A percentile compares a stretch with the other conserved stretches of the same genome.
Conservation (phyloP, 2,329 filamentous ascomycete genomes). For the Neopestalotiopsis sp. region DNA sequence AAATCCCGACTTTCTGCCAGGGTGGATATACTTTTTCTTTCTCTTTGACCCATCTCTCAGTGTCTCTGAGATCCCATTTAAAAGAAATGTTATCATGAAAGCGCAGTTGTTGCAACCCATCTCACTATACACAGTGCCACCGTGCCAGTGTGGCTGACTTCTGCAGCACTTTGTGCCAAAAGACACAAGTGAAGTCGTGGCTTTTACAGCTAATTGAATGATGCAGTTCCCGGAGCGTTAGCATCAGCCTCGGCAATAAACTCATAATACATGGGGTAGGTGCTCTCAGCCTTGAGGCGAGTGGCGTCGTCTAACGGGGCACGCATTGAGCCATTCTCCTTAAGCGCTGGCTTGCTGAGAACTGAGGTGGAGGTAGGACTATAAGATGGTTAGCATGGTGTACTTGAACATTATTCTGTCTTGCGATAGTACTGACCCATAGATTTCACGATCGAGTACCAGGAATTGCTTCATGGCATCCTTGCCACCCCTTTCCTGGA, state of each 20-base stretch:
- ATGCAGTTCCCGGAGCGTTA: conserved; percentile 54
- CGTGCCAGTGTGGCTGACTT: background rate
- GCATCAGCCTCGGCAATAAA: conserved; percentile 52
- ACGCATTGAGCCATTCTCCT: conserved; percentile 51
- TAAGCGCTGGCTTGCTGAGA: conserved; percentile 43
- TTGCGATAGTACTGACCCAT: conserved; percentile 66
- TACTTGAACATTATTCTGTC: background rate
- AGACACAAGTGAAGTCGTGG: background rate
- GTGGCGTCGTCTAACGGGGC: conserved; percentile 58
- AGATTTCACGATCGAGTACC: conserved; percentile 81
- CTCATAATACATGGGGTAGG: conserved; percentile 59
- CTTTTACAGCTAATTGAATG: conserved; percentile 50
- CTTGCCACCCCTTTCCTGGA: conserved; percentile 82
- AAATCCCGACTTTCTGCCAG: background rate
- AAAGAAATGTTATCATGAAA: background rate
- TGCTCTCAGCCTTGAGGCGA: conserved; percentile 55
- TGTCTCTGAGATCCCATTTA: background rate
- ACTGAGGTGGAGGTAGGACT: conserved; percentile 54
- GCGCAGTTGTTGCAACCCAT: background rate
- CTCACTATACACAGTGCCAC: background rate
- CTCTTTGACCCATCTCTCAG: background rate
- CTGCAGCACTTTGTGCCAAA: background rate
- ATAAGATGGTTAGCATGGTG: conserved; percentile 20
- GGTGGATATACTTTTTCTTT: background rate
- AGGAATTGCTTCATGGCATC: conserved; percentile 88